Evolutionary conservation across 192 early-diverging fungal genomes (phyloP), one percentile per base, ranked within the genome.

Genomic region (Rhizophagus sp.): DNA sequence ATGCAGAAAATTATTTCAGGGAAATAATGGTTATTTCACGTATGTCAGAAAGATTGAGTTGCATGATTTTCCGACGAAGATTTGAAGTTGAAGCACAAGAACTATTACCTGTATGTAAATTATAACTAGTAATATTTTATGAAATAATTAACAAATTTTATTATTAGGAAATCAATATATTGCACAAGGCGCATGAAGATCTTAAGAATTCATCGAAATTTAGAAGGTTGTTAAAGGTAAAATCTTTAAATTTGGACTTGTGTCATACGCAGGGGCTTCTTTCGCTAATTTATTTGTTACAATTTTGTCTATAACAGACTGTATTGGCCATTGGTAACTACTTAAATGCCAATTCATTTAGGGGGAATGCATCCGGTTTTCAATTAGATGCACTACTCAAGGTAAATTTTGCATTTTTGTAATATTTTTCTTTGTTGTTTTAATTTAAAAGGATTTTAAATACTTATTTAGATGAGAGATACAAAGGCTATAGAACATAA

Each of bases 321-420:
- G 82, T 90, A 27, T 77, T 90, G 19, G 72, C 81, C 22, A 90
- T 90, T 68, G 89, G 89, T 17, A 90, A 90, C 63, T 82, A 89
- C 73, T 70, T 90, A 62, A 90, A 90, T 79, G 81, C 82, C 24
- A 82, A 86, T 6, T 87, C 87, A 33, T 85, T 88, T 76, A 87
- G 89, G 41, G 89, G 89, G 47, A 89, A 90, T 79, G 89, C 89
- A 4, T 85, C 82, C 44, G 89, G 89, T 12, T 90, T 90, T 82
- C 85, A 87, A 70, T 81, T 90, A 62, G 87, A 89, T 66, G 85
- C 88, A 7, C 70, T 90, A 5, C 78, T 89, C 12, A 90, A 90
- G 88, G 89, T 88, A 68, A 71, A 44, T 47, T 75, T 61, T 44
- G 62, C 10, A 10, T 34, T 11, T n/a, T 13, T 13, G 64, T 70